Evolutionary conservation across 202 grass and related monocot genomes (phyloP), one percentile per base, ranked within the genome.

Genomic region (Schoenoplectus triqueter): DNA sequence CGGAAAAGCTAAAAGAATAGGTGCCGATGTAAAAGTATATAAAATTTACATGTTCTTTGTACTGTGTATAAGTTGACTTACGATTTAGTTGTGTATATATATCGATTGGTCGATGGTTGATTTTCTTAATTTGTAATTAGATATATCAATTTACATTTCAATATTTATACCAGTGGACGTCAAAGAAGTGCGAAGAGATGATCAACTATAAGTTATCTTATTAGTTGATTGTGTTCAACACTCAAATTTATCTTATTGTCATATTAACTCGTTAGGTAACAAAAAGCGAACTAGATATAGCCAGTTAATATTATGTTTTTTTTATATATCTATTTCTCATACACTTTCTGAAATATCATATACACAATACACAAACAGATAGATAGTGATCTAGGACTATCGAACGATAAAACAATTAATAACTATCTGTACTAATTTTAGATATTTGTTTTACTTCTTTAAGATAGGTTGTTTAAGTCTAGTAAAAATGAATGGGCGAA

Each of bases 141-240:
- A 18, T 72, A 72, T 49, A 48, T 18, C 69, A 72, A 72, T 72
- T 72, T 31, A 72, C 68, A 72, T 48, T 72, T 72, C 11, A 69
- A 72, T 72, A 72, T 72, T 49, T 31, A 49, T 72, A 46, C 67
- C 46, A 67, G 67, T 71, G 10, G 68, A 7, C 15, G 15, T 3
- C 1, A 2, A 71, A 40, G 10, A 67, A 17, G 2, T 8, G 3
- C 18, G 1, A 70, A 13, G 6, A 69, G 64, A 44, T 44, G 31
- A 69, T 31, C 31, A 31, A 14, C 4, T 15, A 15, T 15, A 6
- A 8, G 18, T 17, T 71, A 17, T 46, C 5, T 46, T 71, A 66
- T 48, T 17, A 17, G 17, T 15, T 47, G 18, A 2, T 71, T 71
- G 68, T 6, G 14, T 71, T 47, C 68, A 48, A 67, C 18, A 9